Evolutionary conservation across 2,329 filamentous ascomycete species (phyloP).

Genomic region (Dactylellina sp.): DNA sequence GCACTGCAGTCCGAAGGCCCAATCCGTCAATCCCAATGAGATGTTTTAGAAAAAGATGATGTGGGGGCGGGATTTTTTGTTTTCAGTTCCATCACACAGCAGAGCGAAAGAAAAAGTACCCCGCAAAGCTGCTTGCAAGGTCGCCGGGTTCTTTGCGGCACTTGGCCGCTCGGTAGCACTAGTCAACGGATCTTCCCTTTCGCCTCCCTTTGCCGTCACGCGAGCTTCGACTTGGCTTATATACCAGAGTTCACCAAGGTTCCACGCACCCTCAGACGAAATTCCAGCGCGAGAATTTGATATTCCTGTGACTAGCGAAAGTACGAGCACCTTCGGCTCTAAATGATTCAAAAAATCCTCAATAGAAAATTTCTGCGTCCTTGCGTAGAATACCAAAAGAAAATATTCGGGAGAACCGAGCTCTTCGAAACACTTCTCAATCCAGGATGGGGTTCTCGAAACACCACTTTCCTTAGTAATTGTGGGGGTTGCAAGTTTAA

Average conservation of each 20-base stretch:
- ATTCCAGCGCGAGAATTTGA: too few species aligned
- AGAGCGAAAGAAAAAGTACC: slow-evolving; percentile 13
- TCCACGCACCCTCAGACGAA: too few species aligned
- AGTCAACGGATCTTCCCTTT: slow-evolving; percentile 34
- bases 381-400: too few species aligned
- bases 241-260: neutral
- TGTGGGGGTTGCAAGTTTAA: slow-evolving; percentile 26
- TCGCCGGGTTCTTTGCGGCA: slow-evolving; percentile 37
- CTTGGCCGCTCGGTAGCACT: slow-evolving; percentile 35
- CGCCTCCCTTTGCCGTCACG: slow-evolving; percentile 34
- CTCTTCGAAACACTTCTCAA: slow-evolving; percentile 36
- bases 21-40: neutral
- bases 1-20: neutral
- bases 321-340: too few species aligned
- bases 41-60: slow-evolving; percentile 3
- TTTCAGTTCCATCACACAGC: slow-evolving; percentile 6
- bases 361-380: too few species aligned
- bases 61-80: slow-evolving; percentile 50
- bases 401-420: slow-evolving; percentile 12
- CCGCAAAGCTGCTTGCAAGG: slow-evolving; percentile 37
- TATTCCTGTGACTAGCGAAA: too few species aligned
- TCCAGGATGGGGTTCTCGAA: slow-evolving; percentile 19
- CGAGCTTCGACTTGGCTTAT: slow-evolving; percentile 13
- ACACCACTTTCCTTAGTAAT: slow-evolving; percentile 35
- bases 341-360: too few species aligned